Conservation (phyloP, 805 yeast species). For the Diddensiella caesifluorescens region DNA sequence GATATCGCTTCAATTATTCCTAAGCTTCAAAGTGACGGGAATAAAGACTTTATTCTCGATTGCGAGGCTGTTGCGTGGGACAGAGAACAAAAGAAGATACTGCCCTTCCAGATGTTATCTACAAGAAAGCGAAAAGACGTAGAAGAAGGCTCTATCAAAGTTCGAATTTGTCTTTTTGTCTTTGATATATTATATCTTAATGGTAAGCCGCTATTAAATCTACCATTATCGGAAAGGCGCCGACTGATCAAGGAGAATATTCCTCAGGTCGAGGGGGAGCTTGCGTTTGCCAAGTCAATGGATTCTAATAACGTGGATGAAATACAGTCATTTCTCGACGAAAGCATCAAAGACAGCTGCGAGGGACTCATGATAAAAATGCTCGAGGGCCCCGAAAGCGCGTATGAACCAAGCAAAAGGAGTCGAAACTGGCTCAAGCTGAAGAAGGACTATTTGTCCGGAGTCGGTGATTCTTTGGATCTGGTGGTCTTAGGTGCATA, state of each 20-base stretch:
- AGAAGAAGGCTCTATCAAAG: slow-evolving; percentile 78
- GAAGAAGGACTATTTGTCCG: slow-evolving; percentile 90
- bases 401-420: slow-evolving; percentile 90
- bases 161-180: slow-evolving; percentile 86
- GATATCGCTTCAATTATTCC: slow-evolving; percentile 70
- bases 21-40: slow-evolving; percentile 44
- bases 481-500: slow-evolving; percentile 92
- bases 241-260: slow-evolving; percentile 52
- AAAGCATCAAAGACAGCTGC: slow-evolving; percentile 81
- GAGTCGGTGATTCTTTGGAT: slow-evolving; percentile 94
- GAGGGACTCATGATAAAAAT: slow-evolving; percentile 96
- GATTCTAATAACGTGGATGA: slow-evolving; percentile 67
- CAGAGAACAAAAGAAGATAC: slow-evolving; percentile 61
- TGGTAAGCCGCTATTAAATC: slow-evolving; percentile 62
- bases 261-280: slow-evolving; percentile 63
- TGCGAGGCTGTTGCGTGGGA: slow-evolving; percentile 99
- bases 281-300: slow-evolving; percentile 70
- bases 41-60: slow-evolving; percentile 69
- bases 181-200: slow-evolving; percentile 79
- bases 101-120: slow-evolving; percentile 89
- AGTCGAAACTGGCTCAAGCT: slow-evolving; percentile 93
- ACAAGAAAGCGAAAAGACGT: slow-evolving; percentile 95
- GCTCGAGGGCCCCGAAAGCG: slow-evolving; percentile 72
- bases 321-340: slow-evolving; percentile 78
- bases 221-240: slow-evolving; percentile 68